phyloP scores from a whole-genome alignment of 441 rosid species.

The Aquilaria agallochum region DNA sequence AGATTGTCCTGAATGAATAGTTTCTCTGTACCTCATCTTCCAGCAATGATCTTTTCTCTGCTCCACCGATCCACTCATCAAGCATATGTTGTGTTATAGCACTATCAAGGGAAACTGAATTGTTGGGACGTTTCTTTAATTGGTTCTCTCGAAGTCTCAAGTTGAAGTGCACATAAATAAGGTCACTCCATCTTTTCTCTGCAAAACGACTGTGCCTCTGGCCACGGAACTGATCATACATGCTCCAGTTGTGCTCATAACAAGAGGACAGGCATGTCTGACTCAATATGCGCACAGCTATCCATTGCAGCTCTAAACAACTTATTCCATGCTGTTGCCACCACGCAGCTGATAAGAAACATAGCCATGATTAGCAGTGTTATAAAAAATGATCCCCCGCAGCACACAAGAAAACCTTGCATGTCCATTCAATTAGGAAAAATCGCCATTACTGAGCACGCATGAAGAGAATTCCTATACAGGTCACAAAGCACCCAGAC shows the following conservation, averaged over 20 bases:
- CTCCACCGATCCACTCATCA: constrained; percentile 52
- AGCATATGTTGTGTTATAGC: constrained; percentile 41
- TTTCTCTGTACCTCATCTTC: constrained; percentile 52
- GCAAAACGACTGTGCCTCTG: constrained; percentile 45
- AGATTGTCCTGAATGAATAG: neutral
- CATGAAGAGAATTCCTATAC: constrained; percentile 2
- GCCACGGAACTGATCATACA: constrained; percentile 48
- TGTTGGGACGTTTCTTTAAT: constrained; percentile 26
- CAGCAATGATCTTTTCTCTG: constrained; percentile 28
- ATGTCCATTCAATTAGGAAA: neutral
- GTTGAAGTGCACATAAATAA: constrained; percentile 65
- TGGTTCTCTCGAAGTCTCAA: constrained; percentile 55
- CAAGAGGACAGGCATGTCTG: constrained; percentile 75
- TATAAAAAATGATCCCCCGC: neutral
- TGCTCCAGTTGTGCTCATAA: constrained; percentile 65
- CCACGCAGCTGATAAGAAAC: constrained; percentile 56
- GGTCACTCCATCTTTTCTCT: constrained; percentile 49
- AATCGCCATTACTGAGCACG: neutral
- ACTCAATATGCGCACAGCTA: constrained; percentile 75
- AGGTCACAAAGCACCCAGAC: neutral
- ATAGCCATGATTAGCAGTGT: neutral
- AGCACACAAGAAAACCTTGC: neutral
- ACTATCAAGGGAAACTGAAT: constrained; percentile 40
- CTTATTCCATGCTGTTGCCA: constrained; percentile 80
- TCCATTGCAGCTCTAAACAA: constrained; percentile 77